Evolutionary conservation across 108 stramenopile species (phyloP).

Genomic region (Pseudonitzschia pungens): DNA sequence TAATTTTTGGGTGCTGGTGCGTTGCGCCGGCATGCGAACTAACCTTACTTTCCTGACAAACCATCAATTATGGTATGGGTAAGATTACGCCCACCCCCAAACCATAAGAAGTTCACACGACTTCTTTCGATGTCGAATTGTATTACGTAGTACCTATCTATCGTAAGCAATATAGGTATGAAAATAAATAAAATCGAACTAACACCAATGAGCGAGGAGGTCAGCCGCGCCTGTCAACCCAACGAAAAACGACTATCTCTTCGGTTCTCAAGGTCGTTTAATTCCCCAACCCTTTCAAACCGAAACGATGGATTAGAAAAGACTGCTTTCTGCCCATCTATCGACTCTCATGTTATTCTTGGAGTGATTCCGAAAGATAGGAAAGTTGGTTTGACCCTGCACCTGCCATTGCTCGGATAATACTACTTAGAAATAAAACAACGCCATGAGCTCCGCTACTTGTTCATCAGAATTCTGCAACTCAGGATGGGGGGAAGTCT

Average conservation of each 20-base stretch:
- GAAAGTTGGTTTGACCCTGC: too few species aligned
- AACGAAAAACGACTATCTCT: constrained; percentile 7
- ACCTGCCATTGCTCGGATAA: background rate
- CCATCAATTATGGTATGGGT: too few species aligned
- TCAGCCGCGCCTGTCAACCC: constrained; percentile 7
- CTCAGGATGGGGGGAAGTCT: constrained; percentile 95
- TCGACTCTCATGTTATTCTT: background rate
- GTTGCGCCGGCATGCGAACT: constrained; percentile 6
- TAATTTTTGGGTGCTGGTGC: background rate
- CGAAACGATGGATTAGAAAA: too few species aligned
- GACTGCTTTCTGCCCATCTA: background rate
- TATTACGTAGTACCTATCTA: background rate
- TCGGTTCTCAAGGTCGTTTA: background rate
- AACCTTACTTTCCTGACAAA: too few species aligned
- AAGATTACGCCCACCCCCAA: too few species aligned
- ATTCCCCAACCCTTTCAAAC: background rate
- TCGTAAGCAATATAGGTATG: background rate
- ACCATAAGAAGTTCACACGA: too few species aligned
- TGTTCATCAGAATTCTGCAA: constrained; percentile 78
- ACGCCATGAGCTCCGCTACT: constrained; percentile 29
- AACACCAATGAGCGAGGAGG: constrained; percentile 10
- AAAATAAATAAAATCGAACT: background rate
- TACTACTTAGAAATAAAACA: background rate
- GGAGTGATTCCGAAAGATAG: too few species aligned
- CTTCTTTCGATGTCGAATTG: too few species aligned